Evolutionary conservation across 768 basidiomycete species (phyloP).

Genomic region (Leccinum aurantiacum): DNA sequence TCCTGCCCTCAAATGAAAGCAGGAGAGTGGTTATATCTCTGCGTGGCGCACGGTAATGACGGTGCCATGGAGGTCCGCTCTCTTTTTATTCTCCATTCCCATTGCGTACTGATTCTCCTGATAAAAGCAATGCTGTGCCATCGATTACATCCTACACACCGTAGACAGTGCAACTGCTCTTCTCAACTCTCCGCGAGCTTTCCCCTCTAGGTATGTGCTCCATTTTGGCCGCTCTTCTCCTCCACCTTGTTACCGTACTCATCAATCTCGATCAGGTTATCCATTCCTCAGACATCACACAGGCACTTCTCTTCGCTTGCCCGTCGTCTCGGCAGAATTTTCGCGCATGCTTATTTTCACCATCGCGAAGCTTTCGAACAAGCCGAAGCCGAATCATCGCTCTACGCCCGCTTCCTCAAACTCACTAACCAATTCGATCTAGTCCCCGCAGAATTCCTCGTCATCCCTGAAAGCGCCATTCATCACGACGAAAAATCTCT

Average conservation of each 20-base stretch:
- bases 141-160: slow-evolving; percentile 93
- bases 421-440: slow-evolving; percentile 79
- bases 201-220: slow-evolving; percentile 78
- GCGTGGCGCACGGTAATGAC: slow-evolving; percentile 91
- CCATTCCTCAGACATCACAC: slow-evolving; percentile 76
- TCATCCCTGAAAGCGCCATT: slow-evolving; percentile 58
- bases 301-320: slow-evolving; percentile 91
- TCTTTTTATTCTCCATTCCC: neutral
- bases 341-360: slow-evolving; percentile 95
- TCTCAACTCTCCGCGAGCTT: slow-evolving; percentile 86
- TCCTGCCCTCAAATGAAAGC: slow-evolving; percentile 98
- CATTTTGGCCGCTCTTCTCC: slow-evolving; percentile 11
- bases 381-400: slow-evolving; percentile 85
- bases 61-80: slow-evolving; percentile 76
- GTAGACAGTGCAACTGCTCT: slow-evolving; percentile 91
- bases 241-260: slow-evolving; percentile 22
- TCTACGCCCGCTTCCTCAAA: slow-evolving; percentile 88
- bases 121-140: slow-evolving; percentile 87
- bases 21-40: slow-evolving; percentile 97
- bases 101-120: slow-evolving; percentile 18
- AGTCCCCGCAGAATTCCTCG: slow-evolving; percentile 80
- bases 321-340: slow-evolving; percentile 89
- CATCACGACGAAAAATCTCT: slow-evolving; percentile 29
- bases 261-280: slow-evolving; percentile 51
- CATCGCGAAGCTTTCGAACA: slow-evolving; percentile 91